These are phyloP conservation scores for Biscogniauxia mediterranea DNA, from an alignment of 2,329 filamentous ascomycete species.

Conservation along the genomic window DNA sequence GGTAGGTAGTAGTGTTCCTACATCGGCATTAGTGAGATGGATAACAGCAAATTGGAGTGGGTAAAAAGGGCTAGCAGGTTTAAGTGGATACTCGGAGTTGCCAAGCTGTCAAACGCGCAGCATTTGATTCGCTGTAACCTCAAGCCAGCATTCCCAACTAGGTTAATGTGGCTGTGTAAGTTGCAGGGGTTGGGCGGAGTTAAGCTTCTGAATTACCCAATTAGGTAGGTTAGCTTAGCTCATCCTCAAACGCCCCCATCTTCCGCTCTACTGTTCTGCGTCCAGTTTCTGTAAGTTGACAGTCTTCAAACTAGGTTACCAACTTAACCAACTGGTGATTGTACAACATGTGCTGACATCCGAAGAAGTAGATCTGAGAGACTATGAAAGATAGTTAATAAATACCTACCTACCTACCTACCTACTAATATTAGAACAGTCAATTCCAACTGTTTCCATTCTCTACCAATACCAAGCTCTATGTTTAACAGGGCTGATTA, in stretches of 20 bases:
- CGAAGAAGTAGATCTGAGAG: conserved; percentile 22
- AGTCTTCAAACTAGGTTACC: too few relatives aligned
- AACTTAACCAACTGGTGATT: too few relatives aligned
- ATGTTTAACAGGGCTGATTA: conserved; percentile 23
- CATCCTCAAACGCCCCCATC: background rate
- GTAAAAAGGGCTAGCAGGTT: background rate
- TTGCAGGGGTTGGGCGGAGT: background rate
- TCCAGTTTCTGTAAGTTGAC: too few relatives aligned
- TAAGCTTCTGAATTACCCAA: background rate
- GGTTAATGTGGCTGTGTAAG: background rate
- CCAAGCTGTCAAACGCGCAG: background rate
- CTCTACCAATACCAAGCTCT: background rate
- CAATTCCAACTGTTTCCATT: too few relatives aligned
- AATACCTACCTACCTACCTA: too few relatives aligned
- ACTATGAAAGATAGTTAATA: conserved; percentile 31
- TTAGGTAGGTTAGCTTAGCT: background rate
- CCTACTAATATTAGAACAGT: too few relatives aligned
- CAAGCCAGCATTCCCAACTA: background rate
- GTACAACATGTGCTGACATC: conserved; percentile 22
- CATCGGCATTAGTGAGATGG: too few relatives aligned
- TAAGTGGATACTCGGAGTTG: background rate
- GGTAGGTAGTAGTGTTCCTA: too few relatives aligned
- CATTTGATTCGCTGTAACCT: background rate
- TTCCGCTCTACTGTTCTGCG: background rate
- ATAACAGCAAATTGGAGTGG: background rate